These are phyloP conservation scores for Talaromyces sp. DNA, from an alignment of 2,329 filamentous ascomycete species.

Conservation along the genomic window DNA sequence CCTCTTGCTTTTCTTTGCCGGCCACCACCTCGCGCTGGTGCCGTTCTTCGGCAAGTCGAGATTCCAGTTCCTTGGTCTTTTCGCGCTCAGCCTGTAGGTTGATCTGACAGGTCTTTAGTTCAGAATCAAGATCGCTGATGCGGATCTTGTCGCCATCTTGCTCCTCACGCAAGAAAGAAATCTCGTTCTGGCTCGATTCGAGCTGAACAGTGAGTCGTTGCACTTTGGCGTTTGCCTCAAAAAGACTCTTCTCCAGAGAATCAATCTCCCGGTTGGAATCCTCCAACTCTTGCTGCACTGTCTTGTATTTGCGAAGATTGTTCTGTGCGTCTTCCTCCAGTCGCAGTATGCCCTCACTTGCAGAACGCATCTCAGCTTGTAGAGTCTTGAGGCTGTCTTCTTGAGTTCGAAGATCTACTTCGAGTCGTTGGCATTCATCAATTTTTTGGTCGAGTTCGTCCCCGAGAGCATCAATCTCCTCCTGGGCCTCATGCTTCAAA, in stretches of 20 bases:
- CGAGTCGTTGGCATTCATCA: constrained; percentile 64
- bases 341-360: constrained; percentile 79
- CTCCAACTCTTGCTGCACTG: constrained; percentile 74
- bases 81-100: constrained; percentile 81
- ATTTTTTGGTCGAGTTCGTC: constrained; percentile 67
- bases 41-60: constrained; percentile 72
- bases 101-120: constrained; percentile 72
- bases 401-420: constrained; percentile 67
- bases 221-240: constrained; percentile 81
- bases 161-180: constrained; percentile 91
- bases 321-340: constrained; percentile 85
- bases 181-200: constrained; percentile 87
- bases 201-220: constrained; percentile 84
- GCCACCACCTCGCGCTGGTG: constrained; percentile 82
- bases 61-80: constrained; percentile 64
- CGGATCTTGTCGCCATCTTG: constrained; percentile 97
- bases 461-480: constrained; percentile 54
- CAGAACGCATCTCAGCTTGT: constrained; percentile 86
- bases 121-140: constrained; percentile 87
- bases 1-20: constrained; percentile 86
- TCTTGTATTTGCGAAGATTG: constrained; percentile 72
- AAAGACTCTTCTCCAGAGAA: constrained; percentile 74
- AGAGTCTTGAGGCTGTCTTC: constrained; percentile 87
- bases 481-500: constrained; percentile 54
- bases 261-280: constrained; percentile 85